Percentiles rank a stretch among this genome's conserved stretches.
These are phyloP conservation scores for Trichoderma asperellum DNA, from an alignment of 2,329 filamentous ascomycete genomes.

Conservation along the genomic window DNA sequence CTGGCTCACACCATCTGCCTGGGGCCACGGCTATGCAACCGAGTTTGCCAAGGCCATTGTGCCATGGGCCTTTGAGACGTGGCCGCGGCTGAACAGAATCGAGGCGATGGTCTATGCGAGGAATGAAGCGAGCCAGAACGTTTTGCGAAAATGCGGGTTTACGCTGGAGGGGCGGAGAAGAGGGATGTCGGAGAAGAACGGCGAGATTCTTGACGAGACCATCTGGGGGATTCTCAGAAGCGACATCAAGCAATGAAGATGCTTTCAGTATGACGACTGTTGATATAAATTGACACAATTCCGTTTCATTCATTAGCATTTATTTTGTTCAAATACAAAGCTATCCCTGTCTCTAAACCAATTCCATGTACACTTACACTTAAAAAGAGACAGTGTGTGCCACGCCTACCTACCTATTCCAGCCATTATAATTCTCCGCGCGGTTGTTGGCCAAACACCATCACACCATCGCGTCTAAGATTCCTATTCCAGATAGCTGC, in stretches of 20 bases:
- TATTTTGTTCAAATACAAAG: background rate
- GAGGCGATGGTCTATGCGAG: conserved; percentile 12
- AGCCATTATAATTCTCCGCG: background rate
- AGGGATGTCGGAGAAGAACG: conserved; percentile 20
- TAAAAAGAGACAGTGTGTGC: background rate
- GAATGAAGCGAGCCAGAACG: background rate
- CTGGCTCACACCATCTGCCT: conserved; percentile 48
- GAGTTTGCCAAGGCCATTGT: conserved; percentile 46
- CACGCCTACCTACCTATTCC: background rate
- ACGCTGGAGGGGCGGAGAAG: conserved; percentile 10
- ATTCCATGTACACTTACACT: background rate
- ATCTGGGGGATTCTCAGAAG: conserved; percentile 5
- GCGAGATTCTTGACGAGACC: conserved; percentile 16
- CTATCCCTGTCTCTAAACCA: background rate
- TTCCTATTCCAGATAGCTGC: background rate
- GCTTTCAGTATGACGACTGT: background rate
- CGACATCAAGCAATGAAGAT: conserved; percentile 1
- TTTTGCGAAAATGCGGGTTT: conserved; percentile 16
- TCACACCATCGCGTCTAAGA: background rate
- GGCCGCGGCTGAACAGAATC: conserved; percentile 42
- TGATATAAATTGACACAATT: background rate
- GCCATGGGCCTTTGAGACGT: conserved; percentile 50
- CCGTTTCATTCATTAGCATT: background rate
- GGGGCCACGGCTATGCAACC: conserved; percentile 52
- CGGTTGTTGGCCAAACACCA: background rate